Evolutionary conservation across 352 stramenopile species (phyloP).

Genomic region (Globisporangium radiosum): DNA sequence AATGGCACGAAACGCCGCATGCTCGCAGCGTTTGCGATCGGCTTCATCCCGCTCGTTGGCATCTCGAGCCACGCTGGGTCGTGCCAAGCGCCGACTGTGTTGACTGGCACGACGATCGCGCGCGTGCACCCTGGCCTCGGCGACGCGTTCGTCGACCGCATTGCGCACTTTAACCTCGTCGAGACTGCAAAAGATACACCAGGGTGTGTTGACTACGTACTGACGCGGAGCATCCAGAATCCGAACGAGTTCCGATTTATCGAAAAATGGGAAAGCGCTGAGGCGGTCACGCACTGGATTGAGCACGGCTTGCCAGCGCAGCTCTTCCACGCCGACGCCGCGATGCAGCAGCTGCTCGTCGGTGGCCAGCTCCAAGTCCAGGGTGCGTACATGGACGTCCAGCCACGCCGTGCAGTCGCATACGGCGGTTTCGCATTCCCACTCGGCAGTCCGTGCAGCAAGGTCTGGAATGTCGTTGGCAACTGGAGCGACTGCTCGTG

Average conservation of each 20-base stretch:
- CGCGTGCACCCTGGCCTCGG: constrained; percentile 9
- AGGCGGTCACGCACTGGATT: constrained; percentile 10
- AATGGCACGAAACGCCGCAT: constrained; percentile 1
- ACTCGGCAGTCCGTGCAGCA: background rate
- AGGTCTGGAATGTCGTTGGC: constrained; percentile 10
- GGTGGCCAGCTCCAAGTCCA: constrained; percentile 9
- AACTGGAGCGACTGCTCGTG: constrained; percentile 12
- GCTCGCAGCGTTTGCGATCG: constrained; percentile 3
- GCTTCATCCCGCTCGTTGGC: constrained; percentile 10
- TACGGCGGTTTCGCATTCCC: constrained; percentile 10
- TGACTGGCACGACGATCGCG: constrained; percentile 10
- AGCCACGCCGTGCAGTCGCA: constrained; percentile 1
- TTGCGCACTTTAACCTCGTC: constrained; percentile 12
- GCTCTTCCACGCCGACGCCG: constrained; percentile 8
- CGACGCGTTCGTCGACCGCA: constrained; percentile 11
- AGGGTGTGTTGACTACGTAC: constrained; percentile 8
- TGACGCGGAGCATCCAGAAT: constrained; percentile 11
- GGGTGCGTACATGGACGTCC: constrained; percentile 10
- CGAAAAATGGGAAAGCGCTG: constrained; percentile 10
- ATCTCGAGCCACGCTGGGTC: constrained; percentile 6
- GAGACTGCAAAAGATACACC: constrained; percentile 7
- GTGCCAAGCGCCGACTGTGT: constrained; percentile 9
- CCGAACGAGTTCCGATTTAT: constrained; percentile 14
- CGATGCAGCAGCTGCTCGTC: constrained; percentile 10
- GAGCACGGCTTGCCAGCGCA: constrained; percentile 3